phyloP scores from a whole-genome alignment of 495 filamentous ascomycete genomes.

The Terfezia claveryi region DNA sequence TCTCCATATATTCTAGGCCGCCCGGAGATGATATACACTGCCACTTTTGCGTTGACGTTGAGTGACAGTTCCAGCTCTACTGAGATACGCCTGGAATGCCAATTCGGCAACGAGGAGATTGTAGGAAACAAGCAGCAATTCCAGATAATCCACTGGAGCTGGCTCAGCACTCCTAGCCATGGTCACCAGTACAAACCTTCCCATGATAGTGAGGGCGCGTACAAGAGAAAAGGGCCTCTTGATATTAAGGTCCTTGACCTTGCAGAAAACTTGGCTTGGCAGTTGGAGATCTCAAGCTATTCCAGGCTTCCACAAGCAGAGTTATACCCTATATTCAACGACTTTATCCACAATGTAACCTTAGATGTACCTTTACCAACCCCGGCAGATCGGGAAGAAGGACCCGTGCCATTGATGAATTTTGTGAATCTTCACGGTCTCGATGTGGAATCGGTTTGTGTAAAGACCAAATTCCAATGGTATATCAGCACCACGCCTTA shows the following conservation, averaged over 20 bases:
- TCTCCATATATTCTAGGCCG: neutral
- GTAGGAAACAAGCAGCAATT: neutral
- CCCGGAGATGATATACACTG: neutral
- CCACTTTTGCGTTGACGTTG: neutral
- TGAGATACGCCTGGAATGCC: neutral
- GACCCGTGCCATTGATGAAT: neutral
- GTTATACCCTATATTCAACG: slow-evolving; percentile 12
- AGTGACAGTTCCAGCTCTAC: neutral
- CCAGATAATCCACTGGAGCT: neutral
- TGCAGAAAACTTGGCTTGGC: slow-evolving; percentile 15
- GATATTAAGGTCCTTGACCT: slow-evolving; percentile 16
- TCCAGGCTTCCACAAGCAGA: slow-evolving; percentile 4
- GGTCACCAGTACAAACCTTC: neutral
- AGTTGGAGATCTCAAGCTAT: slow-evolving; percentile 13
- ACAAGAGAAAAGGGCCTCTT: slow-evolving; percentile 5
- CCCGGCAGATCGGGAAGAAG: neutral
- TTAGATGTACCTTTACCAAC: slow-evolving; percentile 5
- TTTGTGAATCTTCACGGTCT: slow-evolving; percentile 15
- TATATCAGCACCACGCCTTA: slow-evolving; percentile 11
- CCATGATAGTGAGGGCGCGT: neutral
- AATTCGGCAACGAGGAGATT: neutral
- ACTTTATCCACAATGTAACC: slow-evolving; percentile 9
- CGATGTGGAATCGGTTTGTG: slow-evolving; percentile 8
- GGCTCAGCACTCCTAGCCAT: neutral
- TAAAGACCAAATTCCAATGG: slow-evolving; percentile 17